Evolutionary conservation across 495 filamentous ascomycete genomes (phyloP).

Genomic region (Schizothecium vesticola): DNA sequence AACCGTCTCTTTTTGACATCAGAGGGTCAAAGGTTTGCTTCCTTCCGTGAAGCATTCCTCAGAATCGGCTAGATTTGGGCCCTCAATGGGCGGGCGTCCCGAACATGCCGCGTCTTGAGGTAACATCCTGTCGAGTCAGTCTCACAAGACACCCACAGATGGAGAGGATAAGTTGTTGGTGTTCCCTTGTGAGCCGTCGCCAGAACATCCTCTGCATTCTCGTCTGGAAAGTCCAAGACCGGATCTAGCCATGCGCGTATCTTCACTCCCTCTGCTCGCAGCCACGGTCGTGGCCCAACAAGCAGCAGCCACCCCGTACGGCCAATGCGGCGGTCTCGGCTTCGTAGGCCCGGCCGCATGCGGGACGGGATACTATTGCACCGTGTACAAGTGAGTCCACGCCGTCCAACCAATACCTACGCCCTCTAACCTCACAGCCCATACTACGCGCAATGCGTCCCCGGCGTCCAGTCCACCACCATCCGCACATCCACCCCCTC

Average conservation of each 20-base stretch:
- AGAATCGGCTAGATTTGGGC: background rate
- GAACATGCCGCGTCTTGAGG: background rate
- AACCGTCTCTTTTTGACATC: background rate
- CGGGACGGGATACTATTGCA: conserved; percentile 16
- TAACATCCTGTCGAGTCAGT: background rate
- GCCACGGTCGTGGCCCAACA: conserved; percentile 19
- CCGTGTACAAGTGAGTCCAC: conserved; percentile 15
- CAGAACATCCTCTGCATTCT: background rate
- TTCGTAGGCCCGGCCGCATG: conserved; percentile 11
- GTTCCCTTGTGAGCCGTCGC: background rate
- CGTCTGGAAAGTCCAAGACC: background rate
- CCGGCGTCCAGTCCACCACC: conserved; percentile 1
- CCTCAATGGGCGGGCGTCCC: background rate
- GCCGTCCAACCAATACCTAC: background rate
- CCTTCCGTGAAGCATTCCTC: background rate
- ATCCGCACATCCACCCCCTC: conserved; percentile 4
- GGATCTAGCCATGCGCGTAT: conserved; percentile 11
- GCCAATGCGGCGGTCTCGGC: conserved; percentile 18
- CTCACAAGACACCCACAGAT: background rate
- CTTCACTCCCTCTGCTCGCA: conserved; percentile 12
- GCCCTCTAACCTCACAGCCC: conserved; percentile 8
- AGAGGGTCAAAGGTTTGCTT: background rate
- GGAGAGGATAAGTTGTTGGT: background rate
- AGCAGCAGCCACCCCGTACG: conserved; percentile 18
- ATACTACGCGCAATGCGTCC: conserved; percentile 19